Conservation (phyloP, 1,284 basidiomycete genomes). For the Polyporus tsugae region DNA sequence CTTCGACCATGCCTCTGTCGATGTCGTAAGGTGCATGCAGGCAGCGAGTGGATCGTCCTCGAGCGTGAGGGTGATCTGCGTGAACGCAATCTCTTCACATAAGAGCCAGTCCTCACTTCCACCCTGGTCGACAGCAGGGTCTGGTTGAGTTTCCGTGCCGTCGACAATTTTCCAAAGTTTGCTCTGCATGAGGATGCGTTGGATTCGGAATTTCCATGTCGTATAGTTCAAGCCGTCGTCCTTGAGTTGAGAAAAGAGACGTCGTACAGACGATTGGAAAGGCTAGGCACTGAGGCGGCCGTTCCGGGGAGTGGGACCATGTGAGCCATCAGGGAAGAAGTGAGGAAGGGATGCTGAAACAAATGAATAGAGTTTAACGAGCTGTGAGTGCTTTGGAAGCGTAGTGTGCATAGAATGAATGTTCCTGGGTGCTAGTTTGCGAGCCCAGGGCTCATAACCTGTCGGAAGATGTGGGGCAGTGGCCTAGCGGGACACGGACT, state of each 20-base stretch:
- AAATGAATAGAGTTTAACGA: too few species aligned
- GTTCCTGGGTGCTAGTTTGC: not conserved
- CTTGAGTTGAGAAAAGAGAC: slow-evolving; percentile 30
- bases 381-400: slow-evolving; percentile 12
- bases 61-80: slow-evolving; percentile 35
- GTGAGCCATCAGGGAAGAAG: too few species aligned
- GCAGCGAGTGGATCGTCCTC: slow-evolving; percentile 33
- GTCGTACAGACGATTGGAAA: slow-evolving; percentile 24
- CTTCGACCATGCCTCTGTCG: slow-evolving; percentile 28
- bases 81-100: slow-evolving; percentile 24
- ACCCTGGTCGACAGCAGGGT: too few species aligned
- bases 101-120: too few species aligned
- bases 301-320: too few species aligned
- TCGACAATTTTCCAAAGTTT: slow-evolving; percentile 12
- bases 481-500: too few species aligned
- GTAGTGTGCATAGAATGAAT: not conserved
- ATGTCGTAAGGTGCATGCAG: slow-evolving; percentile 22
- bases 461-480: too few species aligned
- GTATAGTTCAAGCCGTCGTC: slow-evolving; percentile 34
- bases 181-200: slow-evolving; percentile 27
- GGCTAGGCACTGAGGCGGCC: too few species aligned
- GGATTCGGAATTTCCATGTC: slow-evolving; percentile 32
- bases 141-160: too few species aligned
- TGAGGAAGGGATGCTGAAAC: too few species aligned
- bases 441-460: slow-evolving; percentile 2